Evolutionary conservation across 495 filamentous ascomycete genomes (phyloP).

Genomic region (Aspergillus incahuasiensis): DNA sequence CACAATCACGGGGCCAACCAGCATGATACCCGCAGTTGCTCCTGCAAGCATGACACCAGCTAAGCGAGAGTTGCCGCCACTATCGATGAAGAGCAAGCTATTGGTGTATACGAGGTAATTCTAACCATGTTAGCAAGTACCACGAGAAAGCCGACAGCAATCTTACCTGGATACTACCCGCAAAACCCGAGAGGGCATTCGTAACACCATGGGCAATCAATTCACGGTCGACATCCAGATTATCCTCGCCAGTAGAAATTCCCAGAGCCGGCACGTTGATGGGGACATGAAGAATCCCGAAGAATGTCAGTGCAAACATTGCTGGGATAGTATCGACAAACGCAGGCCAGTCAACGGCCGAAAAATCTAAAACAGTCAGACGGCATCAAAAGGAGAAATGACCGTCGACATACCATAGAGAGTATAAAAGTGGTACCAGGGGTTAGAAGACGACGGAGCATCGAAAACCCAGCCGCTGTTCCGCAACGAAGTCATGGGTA

Average conservation of each 20-base stretch:
- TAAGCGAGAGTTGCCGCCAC: constrained; percentile 78
- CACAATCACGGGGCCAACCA: constrained; percentile 79
- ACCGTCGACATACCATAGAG: constrained; percentile 66
- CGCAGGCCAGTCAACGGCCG: constrained; percentile 72
- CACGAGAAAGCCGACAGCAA: neutral
- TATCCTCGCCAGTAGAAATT: constrained; percentile 83
- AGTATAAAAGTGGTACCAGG: constrained; percentile 96
- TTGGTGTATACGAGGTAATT: constrained; percentile 98
- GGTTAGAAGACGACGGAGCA: constrained; percentile 73
- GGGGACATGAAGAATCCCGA: constrained; percentile 92
- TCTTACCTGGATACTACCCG: constrained; percentile 77
- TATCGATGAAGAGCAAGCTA: constrained; percentile 88
- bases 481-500: constrained; percentile 60
- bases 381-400: neutral
- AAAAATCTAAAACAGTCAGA: constrained; percentile 53
- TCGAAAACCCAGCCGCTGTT: constrained; percentile 84
- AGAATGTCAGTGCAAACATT: constrained; percentile 97
- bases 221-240: constrained; percentile 85
- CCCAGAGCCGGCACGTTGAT: constrained; percentile 95
- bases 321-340: constrained; percentile 77
- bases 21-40: constrained; percentile 73
- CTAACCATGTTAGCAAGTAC: constrained; percentile 23
- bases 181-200: constrained; percentile 80
- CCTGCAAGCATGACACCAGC: constrained; percentile 82
- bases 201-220: constrained; percentile 90